Evolutionary conservation across 2,329 filamentous ascomycete genomes (phyloP).

Genomic region (Chrysoporthe cubensis): DNA sequence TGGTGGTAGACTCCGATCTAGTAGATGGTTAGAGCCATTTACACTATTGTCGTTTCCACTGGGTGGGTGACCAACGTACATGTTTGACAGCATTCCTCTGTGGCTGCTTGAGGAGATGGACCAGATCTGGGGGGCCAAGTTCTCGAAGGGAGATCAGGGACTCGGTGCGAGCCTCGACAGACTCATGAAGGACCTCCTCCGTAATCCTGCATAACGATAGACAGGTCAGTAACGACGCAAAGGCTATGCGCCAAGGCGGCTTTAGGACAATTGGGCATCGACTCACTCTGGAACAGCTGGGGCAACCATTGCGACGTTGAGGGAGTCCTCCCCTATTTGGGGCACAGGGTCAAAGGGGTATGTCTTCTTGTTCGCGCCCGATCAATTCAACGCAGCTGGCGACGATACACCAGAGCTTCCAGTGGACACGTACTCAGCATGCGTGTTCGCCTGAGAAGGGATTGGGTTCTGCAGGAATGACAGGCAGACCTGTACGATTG

Average conservation of each 20-base stretch:
- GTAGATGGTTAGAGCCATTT: slow-evolving; percentile 28
- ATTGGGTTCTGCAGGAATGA: background rate
- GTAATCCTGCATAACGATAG: slow-evolving; percentile 67
- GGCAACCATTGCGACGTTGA: slow-evolving; percentile 63
- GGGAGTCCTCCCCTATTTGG: slow-evolving; percentile 20
- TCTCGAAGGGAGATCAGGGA: slow-evolving; percentile 84
- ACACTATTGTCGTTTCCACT: background rate
- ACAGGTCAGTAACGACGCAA: slow-evolving; percentile 33
- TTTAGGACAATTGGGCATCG: slow-evolving; percentile 14
- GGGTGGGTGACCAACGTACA: slow-evolving; percentile 40
- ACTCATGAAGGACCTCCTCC: slow-evolving; percentile 89
- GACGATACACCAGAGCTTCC: slow-evolving; percentile 4
- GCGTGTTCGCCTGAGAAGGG: slow-evolving; percentile 9
- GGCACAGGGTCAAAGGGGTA: slow-evolving; percentile 18
- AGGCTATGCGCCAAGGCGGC: slow-evolving; percentile 14
- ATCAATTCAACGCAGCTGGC: slow-evolving; percentile 15
- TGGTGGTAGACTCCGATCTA: slow-evolving; percentile 95
- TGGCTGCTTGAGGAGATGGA: slow-evolving; percentile 84
- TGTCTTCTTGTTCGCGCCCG: slow-evolving; percentile 20
- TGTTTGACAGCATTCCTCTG: slow-evolving; percentile 61
- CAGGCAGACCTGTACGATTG: background rate
- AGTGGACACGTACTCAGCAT: slow-evolving; percentile 26
- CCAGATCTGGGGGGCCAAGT: slow-evolving; percentile 92
- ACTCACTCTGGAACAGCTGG: slow-evolving; percentile 77
- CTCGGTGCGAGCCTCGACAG: slow-evolving; percentile 91